Evolutionary conservation across 1,284 basidiomycete species (phyloP), one percentile per base, ranked within the genome.

Genomic region (Lignosus rhinocerotis): DNA sequence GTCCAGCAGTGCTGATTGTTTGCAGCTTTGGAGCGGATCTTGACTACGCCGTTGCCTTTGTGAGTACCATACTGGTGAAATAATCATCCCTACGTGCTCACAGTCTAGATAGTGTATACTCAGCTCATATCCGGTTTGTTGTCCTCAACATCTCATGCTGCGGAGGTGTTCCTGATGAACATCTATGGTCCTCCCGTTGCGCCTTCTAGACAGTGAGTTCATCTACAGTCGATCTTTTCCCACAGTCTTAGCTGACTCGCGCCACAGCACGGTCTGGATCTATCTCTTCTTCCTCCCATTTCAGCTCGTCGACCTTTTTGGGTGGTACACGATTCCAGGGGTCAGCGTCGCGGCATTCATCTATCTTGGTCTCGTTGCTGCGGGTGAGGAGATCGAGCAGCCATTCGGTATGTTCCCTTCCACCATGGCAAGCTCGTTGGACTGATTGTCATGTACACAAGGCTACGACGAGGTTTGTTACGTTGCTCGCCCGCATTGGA

Each of bases 201-300:
- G 43, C 49, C 45, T n/a, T 31, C 44, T 42, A 72, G 74, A 62
- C 75, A 76, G 74, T 76, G 57, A 63, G 74, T 60, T 12, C 57
- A 61, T 47, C 10, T 31, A 32, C 45, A 1, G 17, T 33, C 25
- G 43, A 34, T 39, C n/a, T 25, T 33, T 25, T 33, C 36, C 19
- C 21, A 10, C 21, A 45, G 43, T 3, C 21, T 45, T 1, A 30
- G 36, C 51, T 64, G 36, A 55, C 31, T 8, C 11, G 19, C 2
- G 4, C 42, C 46, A 12, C 61, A 85, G 84, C 68, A 86, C 84
- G 41, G 82, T 87, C 31, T 87, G 84, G 85, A 70, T 87, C 16
- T 88, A 87, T 69, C 77, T 87, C 1, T 85, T 88, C 72, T 84
- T 86, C 70, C 74, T 88, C 1, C 86, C 85, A 0, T 87, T 88